Base-by-base conservation (phyloP, 306 rosid species). In the Gillenia trifoliata region DNA sequence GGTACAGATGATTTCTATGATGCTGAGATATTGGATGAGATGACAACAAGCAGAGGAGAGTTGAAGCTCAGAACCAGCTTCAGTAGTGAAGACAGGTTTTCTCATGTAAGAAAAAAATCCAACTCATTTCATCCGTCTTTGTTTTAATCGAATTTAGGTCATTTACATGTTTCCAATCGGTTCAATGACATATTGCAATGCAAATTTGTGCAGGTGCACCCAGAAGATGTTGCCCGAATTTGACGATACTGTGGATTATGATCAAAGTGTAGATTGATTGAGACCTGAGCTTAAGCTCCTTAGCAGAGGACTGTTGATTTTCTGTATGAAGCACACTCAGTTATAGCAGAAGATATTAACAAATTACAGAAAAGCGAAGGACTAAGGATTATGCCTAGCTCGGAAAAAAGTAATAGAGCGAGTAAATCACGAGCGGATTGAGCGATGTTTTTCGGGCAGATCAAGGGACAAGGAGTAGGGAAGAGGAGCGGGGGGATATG, bases 31-130 rank as follows among this genome's bases (percentile, higher is more conserved):
- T 85, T 93, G 76, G 98, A 93, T 77, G 94, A 87, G 79, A 87
- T 88, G 88, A 93, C 97, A 70, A 91, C 96, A 28, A 83, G 57
- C 69, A 87, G 98, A 70, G 96, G 97, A 76, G 98, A 93, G 78
- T 71, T 91, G 85, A 93, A 89, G 83, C 88, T 81, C 66, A 88
- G 91, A 86, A 65, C 85, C 49, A 93, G 92, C 81, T 78, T 73
- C 85, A 81, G 75, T 3, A 83, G 72, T 1, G 89, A 88, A 43
- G 92, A 85, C 64, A 82, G 85, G 78, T 56, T 55, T 25, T 55
- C 12, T 26, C 87, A 93, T 83, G 98, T 88, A 77, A 85, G 66
- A n/a, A 54, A 19, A 47, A 54, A 54, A 54, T 6, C 16, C 22
- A 55, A 12, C 19, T 22, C 20, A 11, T 54, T 56, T 8, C 26